Base-by-base conservation (phyloP, 805 yeast species). In the Candida germanica region DNA sequence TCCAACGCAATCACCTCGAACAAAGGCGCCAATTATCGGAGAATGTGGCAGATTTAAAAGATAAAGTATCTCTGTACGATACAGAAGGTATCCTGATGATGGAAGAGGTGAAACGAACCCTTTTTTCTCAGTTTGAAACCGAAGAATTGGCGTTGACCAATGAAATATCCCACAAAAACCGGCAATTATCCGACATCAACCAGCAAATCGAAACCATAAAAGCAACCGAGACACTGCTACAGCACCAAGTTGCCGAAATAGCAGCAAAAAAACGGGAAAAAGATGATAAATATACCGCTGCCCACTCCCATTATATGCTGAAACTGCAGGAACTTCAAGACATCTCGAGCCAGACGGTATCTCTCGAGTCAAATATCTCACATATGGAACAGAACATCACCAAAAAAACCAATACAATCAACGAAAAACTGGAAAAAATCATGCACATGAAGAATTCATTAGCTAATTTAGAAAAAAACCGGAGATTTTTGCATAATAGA, bases 401-500 rank as follows among this genome's bases (percentile, higher is more conserved):
- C 15, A 11, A 18, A 1, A 49, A 47, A 26, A 34, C 38, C 12
- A 9, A 19, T 12, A 35, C 35, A 13, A 38, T 36, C 15, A 26
- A 30, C 14, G 9, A 15, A 11, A 29, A 30, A n/a, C 26, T 15
- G 29, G 28, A 34, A 14, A 31, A 29, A 19, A 31, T 46, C 5
- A 22, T 33, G 20, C 12, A 35, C 9, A 47, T 52, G 30, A 63
- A 64, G 20, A 56, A 58, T 7, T 54, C 61, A 21, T 54, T 80
- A 7, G 52, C 69, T 0, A 54, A 58, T 14, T 78, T 75, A 40
- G 91, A 84, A 47, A 56, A 65, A 0, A 51, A 64, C 24, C 66
- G 96, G 42, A 64, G 96, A 7, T 50, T 60, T 10, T 55, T 85
- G 1, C 96, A 87, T 51, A 80, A 86, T 51, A 70, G 68, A 43